These are phyloP conservation scores for Borovskyia barvae DNA, from an alignment of 208 protist genomes.

Conservation along the genomic window DNA sequence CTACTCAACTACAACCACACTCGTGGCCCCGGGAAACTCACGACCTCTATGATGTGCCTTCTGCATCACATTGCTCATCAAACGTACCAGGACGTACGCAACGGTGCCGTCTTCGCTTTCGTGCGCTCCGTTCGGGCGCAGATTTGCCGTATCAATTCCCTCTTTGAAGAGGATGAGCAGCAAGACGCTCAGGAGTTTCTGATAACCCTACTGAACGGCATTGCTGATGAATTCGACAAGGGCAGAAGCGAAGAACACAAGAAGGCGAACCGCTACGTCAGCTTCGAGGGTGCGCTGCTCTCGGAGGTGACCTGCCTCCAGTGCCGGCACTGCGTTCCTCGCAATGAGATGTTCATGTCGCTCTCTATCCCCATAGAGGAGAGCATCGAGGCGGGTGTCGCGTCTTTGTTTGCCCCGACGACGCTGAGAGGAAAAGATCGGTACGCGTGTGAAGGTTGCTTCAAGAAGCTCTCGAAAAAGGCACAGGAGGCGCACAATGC, in stretches of 20 bases:
- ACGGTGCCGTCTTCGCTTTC: constrained; percentile 40
- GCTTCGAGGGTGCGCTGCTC: constrained; percentile 67
- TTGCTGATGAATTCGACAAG: constrained; percentile 84
- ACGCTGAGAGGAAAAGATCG: constrained; percentile 56
- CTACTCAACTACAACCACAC: constrained; percentile 28
- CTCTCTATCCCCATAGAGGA: constrained; percentile 74
- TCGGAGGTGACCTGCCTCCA: constrained; percentile 58
- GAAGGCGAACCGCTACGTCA: constrained; percentile 38
- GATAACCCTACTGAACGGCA: constrained; percentile 78
- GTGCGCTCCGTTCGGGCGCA: constrained; percentile 39
- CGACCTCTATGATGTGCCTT: constrained; percentile 34
- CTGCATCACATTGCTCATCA: constrained; percentile 47
- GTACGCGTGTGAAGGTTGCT: constrained; percentile 87
- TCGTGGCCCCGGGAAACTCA: constrained; percentile 48
- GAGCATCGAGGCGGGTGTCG: constrained; percentile 55
- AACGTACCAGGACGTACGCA: constrained; percentile 54
- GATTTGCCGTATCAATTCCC: constrained; percentile 40
- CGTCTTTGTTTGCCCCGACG: constrained; percentile 40
- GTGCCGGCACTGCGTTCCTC: constrained; percentile 43
- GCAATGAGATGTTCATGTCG: constrained; percentile 85
- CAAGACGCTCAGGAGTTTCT: constrained; percentile 91
- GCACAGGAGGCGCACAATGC: constrained; percentile 72
- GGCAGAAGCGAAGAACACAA: constrained; percentile 54
- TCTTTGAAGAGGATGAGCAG: constrained; percentile 81
- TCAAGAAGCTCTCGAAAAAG: constrained; percentile 46